Conservation (phyloP, 192 early-diverging fungal genomes). For the Pecoramyces ruminantium region DNA sequence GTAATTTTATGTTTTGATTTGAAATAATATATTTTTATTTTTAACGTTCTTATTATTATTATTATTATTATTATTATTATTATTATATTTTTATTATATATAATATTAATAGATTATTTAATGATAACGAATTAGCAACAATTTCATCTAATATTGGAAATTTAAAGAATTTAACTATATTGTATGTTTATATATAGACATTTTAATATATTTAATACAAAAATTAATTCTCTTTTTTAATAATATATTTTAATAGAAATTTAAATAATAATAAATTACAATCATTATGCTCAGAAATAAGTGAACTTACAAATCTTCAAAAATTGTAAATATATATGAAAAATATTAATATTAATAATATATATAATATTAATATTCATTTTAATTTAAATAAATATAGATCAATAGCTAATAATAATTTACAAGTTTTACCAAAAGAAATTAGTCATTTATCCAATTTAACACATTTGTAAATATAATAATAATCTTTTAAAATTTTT, state of each 20-base stretch:
- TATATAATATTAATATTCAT: too few species aligned
- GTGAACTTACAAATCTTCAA: neutral
- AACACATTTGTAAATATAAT: neutral
- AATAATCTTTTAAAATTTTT: too few species aligned
- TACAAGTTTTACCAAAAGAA: neutral
- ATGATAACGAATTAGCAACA: neutral
- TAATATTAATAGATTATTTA: neutral
- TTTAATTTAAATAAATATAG: neutral
- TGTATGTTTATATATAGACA: too few species aligned
- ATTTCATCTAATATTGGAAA: neutral
- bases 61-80: too few species aligned
- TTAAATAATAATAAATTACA: neutral
- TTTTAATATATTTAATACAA: too few species aligned
- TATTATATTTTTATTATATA: too few species aligned
- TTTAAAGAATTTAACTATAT: neutral
- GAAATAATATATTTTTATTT: too few species aligned
- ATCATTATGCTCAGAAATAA: neutral
- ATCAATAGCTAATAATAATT: neutral
- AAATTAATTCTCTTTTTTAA: too few species aligned
- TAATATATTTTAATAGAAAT: neutral
- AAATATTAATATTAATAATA: too few species aligned
- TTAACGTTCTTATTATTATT: too few species aligned
- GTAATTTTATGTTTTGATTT: too few species aligned
- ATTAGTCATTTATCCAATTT: neutral
- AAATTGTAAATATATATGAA: neutral